Percentiles rank a stretch among this genome's conserved stretches.
Evolutionary conservation across 352 stramenopile genomes (phyloP).

Genomic region (Aphanomyces euteiches): DNA sequence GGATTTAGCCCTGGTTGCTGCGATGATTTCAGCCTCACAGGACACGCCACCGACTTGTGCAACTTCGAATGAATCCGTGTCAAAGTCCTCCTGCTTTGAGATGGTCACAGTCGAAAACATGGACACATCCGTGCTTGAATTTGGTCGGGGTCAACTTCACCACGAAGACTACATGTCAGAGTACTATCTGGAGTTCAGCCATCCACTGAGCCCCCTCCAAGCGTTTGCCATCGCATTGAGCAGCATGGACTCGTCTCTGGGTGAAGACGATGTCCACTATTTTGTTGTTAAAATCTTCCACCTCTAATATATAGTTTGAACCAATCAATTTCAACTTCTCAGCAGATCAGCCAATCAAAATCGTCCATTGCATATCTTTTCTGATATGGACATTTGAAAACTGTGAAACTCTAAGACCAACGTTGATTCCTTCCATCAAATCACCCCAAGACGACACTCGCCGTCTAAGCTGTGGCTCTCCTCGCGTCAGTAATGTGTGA

Average conservation of each 20-base stretch:
- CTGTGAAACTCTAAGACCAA: too few species aligned
- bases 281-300: neutral
- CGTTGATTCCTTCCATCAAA: too few species aligned
- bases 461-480: too few species aligned
- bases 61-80: neutral
- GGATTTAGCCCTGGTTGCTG: neutral
- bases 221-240: slow-evolving; percentile 25
- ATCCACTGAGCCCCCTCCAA: neutral
- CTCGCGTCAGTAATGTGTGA: too few species aligned
- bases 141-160: neutral
- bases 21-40: neutral
- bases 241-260: slow-evolving; percentile 4
- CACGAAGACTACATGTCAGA: neutral
- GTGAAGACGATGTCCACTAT: neutral
- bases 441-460: too few species aligned
- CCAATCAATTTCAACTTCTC: neutral
- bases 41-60: neutral
- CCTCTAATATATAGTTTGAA: neutral
- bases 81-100: neutral
- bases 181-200: slow-evolving; percentile 4
- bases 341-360: neutral
- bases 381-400: too few species aligned
- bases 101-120: neutral
- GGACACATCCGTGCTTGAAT: slow-evolving; percentile 6
- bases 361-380: too few species aligned